Base-by-base conservation (phyloP, 192 early-diverging fungal species). In the Dispira simplex region DNA sequence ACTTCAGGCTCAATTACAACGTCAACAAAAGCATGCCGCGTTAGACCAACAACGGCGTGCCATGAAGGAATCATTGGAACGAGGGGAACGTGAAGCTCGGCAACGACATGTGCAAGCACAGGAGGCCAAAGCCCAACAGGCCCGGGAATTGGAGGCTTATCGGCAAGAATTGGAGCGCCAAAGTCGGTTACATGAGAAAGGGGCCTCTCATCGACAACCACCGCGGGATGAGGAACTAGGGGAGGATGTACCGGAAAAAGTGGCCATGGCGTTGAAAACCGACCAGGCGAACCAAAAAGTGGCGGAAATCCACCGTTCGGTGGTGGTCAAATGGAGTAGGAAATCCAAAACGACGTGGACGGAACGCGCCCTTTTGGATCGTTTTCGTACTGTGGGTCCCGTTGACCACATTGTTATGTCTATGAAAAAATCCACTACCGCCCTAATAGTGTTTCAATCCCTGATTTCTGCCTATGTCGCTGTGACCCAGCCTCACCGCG, bases 1-100 rank as follows among this genome's bases (percentile, higher is more conserved):
- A 16, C 10, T 60, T 14, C 58, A 27, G 58, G 58, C 58, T 0
- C 11, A 27, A 21, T 18, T 18, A 16, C 39, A 11, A 11, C 58
- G 58, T 13, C 58, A 21, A 8, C 58, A 43, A 60, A 60, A 44
- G 27, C 58, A 60, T 16, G 58, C 26, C 14, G 58, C 1, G 13
- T 44, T 60, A 44, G 39, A 27, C 21, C 9, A 10, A 12, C 26
- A 60, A 16, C 58, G 58, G 9, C 58, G 58, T 3, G 12, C 9
- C 3, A 60, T 60, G 58, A 60, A 60, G 58, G 58, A 60, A 27
- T 28, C 32, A 16, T 44, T 60, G 32, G 58, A 60, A 21, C 58
- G 58, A 3, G 58, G 39, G 6, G 58, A 60, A 27, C 58, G 58
- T 1, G 21, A 60, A 27, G 58, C 58, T 27, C 58, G 58, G 9